A percentile compares a stretch with the other conserved stretches of the same genome.
phyloP scores from a whole-genome alignment of 768 basidiomycete genomes.

The Leucocoprinus sp. region DNA sequence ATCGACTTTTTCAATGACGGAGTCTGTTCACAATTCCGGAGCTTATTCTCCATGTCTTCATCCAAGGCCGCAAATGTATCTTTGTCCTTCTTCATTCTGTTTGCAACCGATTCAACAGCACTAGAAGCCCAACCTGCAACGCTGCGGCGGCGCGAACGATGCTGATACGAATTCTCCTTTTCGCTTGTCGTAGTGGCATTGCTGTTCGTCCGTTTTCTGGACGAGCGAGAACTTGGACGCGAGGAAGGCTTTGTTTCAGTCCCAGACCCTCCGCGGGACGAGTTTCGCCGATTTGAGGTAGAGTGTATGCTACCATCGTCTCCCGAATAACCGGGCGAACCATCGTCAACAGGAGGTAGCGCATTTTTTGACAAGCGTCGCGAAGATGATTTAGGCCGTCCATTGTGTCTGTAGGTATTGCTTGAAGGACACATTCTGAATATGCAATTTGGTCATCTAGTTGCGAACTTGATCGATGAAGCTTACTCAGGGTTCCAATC shows the following conservation, averaged over 20 bases:
- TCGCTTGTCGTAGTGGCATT: conserved; percentile 24
- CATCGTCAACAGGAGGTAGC: conserved; percentile 10
- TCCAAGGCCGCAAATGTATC: conserved; percentile 48
- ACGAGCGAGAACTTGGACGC: conserved; percentile 50
- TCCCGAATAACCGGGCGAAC: conserved; percentile 26
- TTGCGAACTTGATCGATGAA: background rate
- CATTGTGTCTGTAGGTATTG: background rate
- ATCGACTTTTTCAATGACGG: conserved; percentile 18
- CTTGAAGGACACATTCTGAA: background rate
- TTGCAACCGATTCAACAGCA: conserved; percentile 54
- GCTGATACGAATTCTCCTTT: conserved; percentile 23
- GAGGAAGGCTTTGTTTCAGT: conserved; percentile 36
- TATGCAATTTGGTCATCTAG: background rate
- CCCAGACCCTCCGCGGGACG: conserved; percentile 33
- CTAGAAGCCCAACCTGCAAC: conserved; percentile 62
- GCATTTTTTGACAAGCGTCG: conserved; percentile 1
- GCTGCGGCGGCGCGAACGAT: conserved; percentile 29
- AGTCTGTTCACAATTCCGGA: conserved; percentile 18
- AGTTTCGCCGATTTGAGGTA: conserved; percentile 21
- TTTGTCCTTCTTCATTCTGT: conserved; percentile 49
- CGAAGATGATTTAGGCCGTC: background rate
- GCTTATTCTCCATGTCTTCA: conserved; percentile 31
- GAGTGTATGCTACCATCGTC: conserved; percentile 20
- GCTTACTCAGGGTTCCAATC: conserved; percentile 64
- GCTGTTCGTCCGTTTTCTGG: conserved; percentile 60